These are phyloP conservation scores for Boletus rubropictus DNA, from an alignment of 768 basidiomycete genomes.

Conservation along the genomic window DNA sequence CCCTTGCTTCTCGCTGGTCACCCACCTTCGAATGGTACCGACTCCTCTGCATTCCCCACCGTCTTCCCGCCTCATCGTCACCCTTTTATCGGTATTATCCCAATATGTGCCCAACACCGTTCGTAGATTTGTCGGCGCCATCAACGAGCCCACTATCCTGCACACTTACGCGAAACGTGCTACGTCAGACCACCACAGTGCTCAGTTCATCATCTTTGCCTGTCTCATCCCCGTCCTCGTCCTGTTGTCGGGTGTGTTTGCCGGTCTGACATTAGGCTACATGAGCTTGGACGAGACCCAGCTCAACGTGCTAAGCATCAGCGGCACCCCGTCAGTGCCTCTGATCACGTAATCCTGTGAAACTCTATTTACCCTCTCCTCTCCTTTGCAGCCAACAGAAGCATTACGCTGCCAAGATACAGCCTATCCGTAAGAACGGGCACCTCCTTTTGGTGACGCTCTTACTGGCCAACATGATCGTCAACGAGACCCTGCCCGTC, in stretches of 20 bases:
- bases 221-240: constrained; percentile 81
- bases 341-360: neutral
- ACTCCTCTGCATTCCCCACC: constrained; percentile 28
- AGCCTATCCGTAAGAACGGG: constrained; percentile 79
- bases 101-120: constrained; percentile 42
- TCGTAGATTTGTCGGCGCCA: constrained; percentile 17
- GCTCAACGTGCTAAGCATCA: constrained; percentile 79
- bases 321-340: constrained; percentile 67
- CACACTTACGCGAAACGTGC: constrained; percentile 32
- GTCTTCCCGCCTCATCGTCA: constrained; percentile 42
- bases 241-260: constrained; percentile 78
- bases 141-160: constrained; percentile 9
- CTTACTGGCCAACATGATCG: constrained; percentile 86
- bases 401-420: constrained; percentile 76
- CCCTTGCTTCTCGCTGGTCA: neutral
- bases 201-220: constrained; percentile 37
- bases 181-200: constrained; percentile 11
- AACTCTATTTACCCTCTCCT: neutral
- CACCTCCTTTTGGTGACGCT: constrained; percentile 80
- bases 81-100: constrained; percentile 38
- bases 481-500: constrained; percentile 82
- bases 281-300: constrained; percentile 93
- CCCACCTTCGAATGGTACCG: constrained; percentile 36
- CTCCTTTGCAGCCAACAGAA: constrained; percentile 58
- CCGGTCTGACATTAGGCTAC: constrained; percentile 87